These are phyloP conservation scores for Diutina neorugosa DNA, from an alignment of 1,139 yeast genomes.

Conservation along the genomic window DNA sequence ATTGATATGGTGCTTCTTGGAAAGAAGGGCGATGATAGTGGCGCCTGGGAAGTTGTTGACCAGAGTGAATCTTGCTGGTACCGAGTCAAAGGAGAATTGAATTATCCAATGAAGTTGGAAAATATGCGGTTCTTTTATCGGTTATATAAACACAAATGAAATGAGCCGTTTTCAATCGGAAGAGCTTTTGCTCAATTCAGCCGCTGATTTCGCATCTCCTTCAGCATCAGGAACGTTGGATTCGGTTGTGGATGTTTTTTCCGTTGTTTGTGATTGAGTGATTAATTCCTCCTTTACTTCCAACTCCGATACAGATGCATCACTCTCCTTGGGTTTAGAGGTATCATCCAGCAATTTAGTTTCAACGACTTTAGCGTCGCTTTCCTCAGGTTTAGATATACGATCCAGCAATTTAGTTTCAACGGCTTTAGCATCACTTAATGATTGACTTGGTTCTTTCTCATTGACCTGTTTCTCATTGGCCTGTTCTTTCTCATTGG, in stretches of 20 bases:
- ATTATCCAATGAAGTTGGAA: constrained; percentile 64
- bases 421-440: not conserved
- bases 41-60: constrained; percentile 55
- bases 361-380: not conserved
- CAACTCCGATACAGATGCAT: too few species aligned
- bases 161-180: not conserved
- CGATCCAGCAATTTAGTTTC: not conserved
- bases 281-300: too few species aligned
- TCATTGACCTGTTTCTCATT: not conserved
- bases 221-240: too few species aligned
- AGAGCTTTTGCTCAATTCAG: not conserved
- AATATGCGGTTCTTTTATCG: constrained; percentile 82
- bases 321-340: too few species aligned
- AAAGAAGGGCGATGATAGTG: constrained; percentile 32
- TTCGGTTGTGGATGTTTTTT: too few species aligned
- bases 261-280: too few species aligned
- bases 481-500: not conserved
- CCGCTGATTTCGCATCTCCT: not conserved
- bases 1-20: constrained; percentile 63
- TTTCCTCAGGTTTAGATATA: too few species aligned
- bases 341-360: not conserved
- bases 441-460: not conserved
- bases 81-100: constrained; percentile 38
- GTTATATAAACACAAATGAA: constrained; percentile 42
- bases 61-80: constrained; percentile 77